Percentiles rank a stretch among this genome's conserved stretches.
phyloP scores from a whole-genome alignment of 2,329 filamentous ascomycete genomes.

The Alternaria sp. region DNA sequence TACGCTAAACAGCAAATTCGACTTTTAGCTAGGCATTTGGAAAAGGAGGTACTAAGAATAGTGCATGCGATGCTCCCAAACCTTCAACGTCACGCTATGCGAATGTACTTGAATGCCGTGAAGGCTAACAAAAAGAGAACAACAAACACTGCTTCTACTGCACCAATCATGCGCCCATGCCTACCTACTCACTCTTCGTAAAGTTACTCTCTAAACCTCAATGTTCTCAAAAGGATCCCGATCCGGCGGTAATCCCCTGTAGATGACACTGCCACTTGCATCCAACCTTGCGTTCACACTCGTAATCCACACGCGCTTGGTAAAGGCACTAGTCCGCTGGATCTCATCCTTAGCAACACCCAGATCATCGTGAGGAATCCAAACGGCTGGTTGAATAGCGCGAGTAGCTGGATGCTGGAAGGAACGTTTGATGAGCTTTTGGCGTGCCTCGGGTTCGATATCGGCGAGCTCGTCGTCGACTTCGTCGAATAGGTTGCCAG shows the following conservation, averaged over 20 bases:
- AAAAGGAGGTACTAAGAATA: not conserved
- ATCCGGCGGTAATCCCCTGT: slow-evolving; percentile 84
- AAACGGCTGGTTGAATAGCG: slow-evolving; percentile 84
- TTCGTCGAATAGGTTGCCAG: slow-evolving; percentile 83
- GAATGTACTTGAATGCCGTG: not conserved
- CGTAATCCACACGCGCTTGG: slow-evolving; percentile 84
- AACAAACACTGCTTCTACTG: not conserved
- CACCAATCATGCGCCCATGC: no score
- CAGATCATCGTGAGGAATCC: slow-evolving; percentile 90
- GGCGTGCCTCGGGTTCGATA: slow-evolving; percentile 86
- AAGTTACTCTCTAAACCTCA: slow-evolving; percentile 36
- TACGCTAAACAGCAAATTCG: not conserved
- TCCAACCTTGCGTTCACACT: slow-evolving; percentile 92
- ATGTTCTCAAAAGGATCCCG: slow-evolving; percentile 59
- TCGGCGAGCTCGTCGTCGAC: slow-evolving; percentile 95
- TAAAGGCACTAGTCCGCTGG: slow-evolving; percentile 75
- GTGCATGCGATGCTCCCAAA: not conserved
- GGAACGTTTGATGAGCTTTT: slow-evolving; percentile 82
- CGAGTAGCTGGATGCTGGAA: slow-evolving; percentile 91
- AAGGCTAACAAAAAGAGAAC: slow-evolving; percentile 6
- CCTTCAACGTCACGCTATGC: slow-evolving; percentile 9
- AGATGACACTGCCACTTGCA: slow-evolving; percentile 81
- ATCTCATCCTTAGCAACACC: slow-evolving; percentile 95
- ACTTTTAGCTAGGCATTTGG: not conserved
- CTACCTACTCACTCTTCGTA: not conserved